Percentiles rank a stretch among this genome's conserved stretches.
These are phyloP conservation scores for Solanum appendiculatum DNA, from an alignment of 257 asterid species.

Conservation along the genomic window DNA sequence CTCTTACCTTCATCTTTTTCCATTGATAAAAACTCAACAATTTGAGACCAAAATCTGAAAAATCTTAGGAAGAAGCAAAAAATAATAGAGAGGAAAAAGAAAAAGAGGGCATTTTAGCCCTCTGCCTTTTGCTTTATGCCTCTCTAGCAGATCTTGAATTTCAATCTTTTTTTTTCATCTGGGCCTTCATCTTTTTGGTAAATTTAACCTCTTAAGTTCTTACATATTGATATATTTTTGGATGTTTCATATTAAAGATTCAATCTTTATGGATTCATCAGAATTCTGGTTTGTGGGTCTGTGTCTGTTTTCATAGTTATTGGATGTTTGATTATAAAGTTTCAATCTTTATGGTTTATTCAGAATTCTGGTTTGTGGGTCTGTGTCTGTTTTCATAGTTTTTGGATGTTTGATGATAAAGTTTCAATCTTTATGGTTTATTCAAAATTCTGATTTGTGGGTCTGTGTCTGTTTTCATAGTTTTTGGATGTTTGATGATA, in stretches of 20 bases:
- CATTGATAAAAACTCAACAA: conserved; percentile 11
- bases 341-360: not conserved
- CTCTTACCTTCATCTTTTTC: conserved; percentile 15
- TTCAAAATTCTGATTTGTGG: not conserved
- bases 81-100: conserved; percentile 14
- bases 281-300: not conserved
- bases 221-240: not conserved
- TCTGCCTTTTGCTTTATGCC: conserved; percentile 33
- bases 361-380: too few species aligned
- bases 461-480: not conserved
- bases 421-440: not conserved
- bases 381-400: too few species aligned
- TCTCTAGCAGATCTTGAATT: conserved; percentile 51
- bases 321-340: not conserved
- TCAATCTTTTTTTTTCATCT: conserved; percentile 9
- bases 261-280: not conserved
- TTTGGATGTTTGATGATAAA: too few species aligned
- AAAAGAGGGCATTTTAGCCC: conserved; percentile 42
- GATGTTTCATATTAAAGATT: not conserved
- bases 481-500: not conserved
- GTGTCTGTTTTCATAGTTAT: not conserved
- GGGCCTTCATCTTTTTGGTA: conserved; percentile 21
- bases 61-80: conserved; percentile 24
- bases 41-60: conserved; percentile 24
- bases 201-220: not conserved